phyloP scores from a whole-genome alignment of 768 basidiomycete genomes.

The Tubosaeta sp. region DNA sequence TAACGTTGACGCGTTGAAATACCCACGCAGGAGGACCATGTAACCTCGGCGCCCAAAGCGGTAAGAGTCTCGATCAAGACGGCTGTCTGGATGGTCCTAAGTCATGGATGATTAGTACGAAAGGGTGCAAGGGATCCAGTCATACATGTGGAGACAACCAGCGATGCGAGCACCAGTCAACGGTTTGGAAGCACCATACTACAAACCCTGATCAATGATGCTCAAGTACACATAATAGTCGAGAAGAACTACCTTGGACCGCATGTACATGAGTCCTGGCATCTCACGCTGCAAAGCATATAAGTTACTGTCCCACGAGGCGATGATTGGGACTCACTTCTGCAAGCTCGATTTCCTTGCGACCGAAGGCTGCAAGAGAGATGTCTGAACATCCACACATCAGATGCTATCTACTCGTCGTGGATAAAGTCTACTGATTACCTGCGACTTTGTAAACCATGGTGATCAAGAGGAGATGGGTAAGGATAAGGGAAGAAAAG shows the following conservation, averaged over 20 bases:
- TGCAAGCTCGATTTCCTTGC: constrained; percentile 99
- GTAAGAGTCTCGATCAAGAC: constrained; percentile 98
- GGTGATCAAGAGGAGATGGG: constrained; percentile 14
- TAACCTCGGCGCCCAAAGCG: constrained; percentile 92
- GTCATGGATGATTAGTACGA: constrained; percentile 3
- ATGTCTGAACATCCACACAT: constrained; percentile 49
- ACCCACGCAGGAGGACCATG: constrained; percentile 97
- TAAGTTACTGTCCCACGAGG: constrained; percentile 11
- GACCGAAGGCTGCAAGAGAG: constrained; percentile 98
- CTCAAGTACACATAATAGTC: constrained; percentile 2
- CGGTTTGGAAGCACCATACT: constrained; percentile 81
- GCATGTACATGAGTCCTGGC: constrained; percentile 94
- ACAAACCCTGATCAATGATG: constrained; percentile 7
- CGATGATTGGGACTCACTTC: constrained; percentile 57
- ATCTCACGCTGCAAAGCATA: constrained; percentile 66
- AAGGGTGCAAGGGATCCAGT: neutral
- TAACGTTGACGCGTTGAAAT: neutral
- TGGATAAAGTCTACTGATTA: constrained; percentile 25
- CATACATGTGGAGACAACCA: constrained; percentile 96
- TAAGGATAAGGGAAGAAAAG: constrained; percentile 24
- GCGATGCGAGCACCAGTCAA: constrained; percentile 94
- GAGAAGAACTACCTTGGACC: constrained; percentile 61
- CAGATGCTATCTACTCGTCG: neutral
- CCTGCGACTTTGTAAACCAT: constrained; percentile 94
- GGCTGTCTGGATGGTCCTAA: constrained; percentile 96